Evolutionary conservation across 768 basidiomycete species (phyloP).

Genomic region (Collybia sordida): DNA sequence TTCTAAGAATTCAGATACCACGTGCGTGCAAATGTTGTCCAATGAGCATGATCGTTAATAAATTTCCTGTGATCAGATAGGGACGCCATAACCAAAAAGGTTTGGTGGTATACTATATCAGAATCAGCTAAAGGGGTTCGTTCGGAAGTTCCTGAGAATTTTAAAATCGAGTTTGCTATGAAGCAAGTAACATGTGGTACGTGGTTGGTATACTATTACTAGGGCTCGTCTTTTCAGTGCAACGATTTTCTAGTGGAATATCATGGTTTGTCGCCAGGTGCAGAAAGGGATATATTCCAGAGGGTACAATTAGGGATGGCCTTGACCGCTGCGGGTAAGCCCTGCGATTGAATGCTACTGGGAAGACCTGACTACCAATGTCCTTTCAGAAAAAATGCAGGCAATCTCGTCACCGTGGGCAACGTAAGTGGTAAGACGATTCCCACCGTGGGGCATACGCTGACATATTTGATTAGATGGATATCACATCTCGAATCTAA

Average conservation of each 20-base stretch:
- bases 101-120: slow-evolving; percentile 60
- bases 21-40: slow-evolving; percentile 13
- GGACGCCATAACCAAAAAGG: slow-evolving; percentile 56
- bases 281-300: slow-evolving; percentile 80
- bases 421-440: slow-evolving; percentile 28
- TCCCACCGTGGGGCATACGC: background rate
- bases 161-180: slow-evolving; percentile 48
- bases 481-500: slow-evolving; percentile 55
- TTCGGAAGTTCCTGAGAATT: slow-evolving; percentile 50
- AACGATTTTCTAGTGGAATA: slow-evolving; percentile 60
- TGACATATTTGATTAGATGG: slow-evolving; percentile 39
- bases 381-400: slow-evolving; percentile 66
- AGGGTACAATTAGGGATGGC: slow-evolving; percentile 80
- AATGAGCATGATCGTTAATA: too few species aligned
- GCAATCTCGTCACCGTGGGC: slow-evolving; percentile 74
- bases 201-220: slow-evolving; percentile 15
- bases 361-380: background rate
- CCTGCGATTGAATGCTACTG: background rate
- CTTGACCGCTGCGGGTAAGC: slow-evolving; percentile 68
- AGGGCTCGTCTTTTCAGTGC: background rate
- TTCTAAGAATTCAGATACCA: slow-evolving; percentile 11
- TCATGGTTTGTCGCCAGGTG: slow-evolving; percentile 44
- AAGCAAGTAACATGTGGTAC: slow-evolving; percentile 71
- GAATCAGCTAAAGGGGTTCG: slow-evolving; percentile 42
- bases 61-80: slow-evolving; percentile 38